phyloP scores from a whole-genome alignment of 768 basidiomycete genomes.

The Paxillus ammoniavirescens region DNA sequence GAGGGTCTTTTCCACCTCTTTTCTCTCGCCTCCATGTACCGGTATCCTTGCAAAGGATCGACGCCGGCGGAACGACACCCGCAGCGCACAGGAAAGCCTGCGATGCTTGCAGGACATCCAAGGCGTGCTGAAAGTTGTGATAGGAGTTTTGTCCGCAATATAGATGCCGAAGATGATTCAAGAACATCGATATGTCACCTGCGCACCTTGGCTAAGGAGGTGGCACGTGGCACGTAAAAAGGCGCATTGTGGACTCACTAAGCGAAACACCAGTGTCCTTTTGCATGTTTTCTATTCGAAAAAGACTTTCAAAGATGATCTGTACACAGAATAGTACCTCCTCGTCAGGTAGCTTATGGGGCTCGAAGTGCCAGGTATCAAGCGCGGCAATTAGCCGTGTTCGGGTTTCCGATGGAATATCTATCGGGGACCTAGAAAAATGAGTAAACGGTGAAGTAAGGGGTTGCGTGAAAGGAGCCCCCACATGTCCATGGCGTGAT shows the following conservation, averaged over 20 bases:
- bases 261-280: constrained; percentile 56
- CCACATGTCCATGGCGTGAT: constrained; percentile 34
- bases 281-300: constrained; percentile 74
- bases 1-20: constrained; percentile 38
- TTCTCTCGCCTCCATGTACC: constrained; percentile 39
- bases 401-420: constrained; percentile 50
- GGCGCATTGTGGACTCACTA: constrained; percentile 41
- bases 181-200: constrained; percentile 77
- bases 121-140: constrained; percentile 96
- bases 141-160: constrained; percentile 93
- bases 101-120: constrained; percentile 93
- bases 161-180: constrained; percentile 86
- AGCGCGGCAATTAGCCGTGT: constrained; percentile 63
- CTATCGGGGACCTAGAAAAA: constrained; percentile 43
- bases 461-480: background rate
- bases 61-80: constrained; percentile 77
- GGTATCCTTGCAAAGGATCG: constrained; percentile 46
- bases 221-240: constrained; percentile 19
- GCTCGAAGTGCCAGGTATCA: constrained; percentile 88
- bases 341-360: constrained; percentile 76
- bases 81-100: constrained; percentile 82
- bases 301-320: constrained; percentile 83
- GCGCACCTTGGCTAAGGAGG: constrained; percentile 16
- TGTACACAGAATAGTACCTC: constrained; percentile 80
- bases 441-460: constrained; percentile 11